These are phyloP conservation scores for Torulaspora maleeae DNA, from an alignment of 805 yeast species.

Conservation along the genomic window DNA sequence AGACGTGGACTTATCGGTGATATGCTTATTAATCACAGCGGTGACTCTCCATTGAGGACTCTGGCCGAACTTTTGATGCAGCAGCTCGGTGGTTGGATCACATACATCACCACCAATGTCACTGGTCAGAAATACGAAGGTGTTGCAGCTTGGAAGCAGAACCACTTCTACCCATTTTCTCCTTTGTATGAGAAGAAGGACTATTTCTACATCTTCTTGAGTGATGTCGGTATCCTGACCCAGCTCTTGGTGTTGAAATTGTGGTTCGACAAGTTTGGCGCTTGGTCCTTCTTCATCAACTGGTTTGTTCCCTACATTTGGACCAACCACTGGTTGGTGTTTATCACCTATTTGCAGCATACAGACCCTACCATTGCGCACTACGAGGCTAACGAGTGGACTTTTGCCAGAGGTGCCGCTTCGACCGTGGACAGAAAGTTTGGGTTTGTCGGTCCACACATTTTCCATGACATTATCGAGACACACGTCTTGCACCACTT, in stretches of 20 bases:
- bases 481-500: slow-evolving; percentile 87
- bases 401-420: slow-evolving; percentile 84
- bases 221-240: slow-evolving; percentile 65
- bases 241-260: slow-evolving; percentile 51
- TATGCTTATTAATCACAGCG: slow-evolving; percentile 51
- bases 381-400: slow-evolving; percentile 73
- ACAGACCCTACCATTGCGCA: slow-evolving; percentile 77
- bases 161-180: slow-evolving; percentile 69
- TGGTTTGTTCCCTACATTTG: slow-evolving; percentile 74
- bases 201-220: slow-evolving; percentile 63
- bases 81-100: slow-evolving; percentile 75
- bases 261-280: slow-evolving; percentile 60
- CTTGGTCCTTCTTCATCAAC: slow-evolving; percentile 56
- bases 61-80: slow-evolving; percentile 53
- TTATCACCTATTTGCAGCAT: slow-evolving; percentile 81
- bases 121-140: slow-evolving; percentile 66
- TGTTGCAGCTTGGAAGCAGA: slow-evolving; percentile 45
- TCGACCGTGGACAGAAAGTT: slow-evolving; percentile 83
- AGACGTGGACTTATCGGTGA: slow-evolving; percentile 34
- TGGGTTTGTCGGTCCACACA: slow-evolving; percentile 70
- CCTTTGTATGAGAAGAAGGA: slow-evolving; percentile 72
- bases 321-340: slow-evolving; percentile 88
- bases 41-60: slow-evolving; percentile 70
- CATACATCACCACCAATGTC: slow-evolving; percentile 61
- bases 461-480: slow-evolving; percentile 86